A percentile compares a stretch with the other conserved stretches of the same genome.
These are phyloP conservation scores for Pythium brachiatum DNA, from an alignment of 352 stramenopile genomes.

Conservation along the genomic window DNA sequence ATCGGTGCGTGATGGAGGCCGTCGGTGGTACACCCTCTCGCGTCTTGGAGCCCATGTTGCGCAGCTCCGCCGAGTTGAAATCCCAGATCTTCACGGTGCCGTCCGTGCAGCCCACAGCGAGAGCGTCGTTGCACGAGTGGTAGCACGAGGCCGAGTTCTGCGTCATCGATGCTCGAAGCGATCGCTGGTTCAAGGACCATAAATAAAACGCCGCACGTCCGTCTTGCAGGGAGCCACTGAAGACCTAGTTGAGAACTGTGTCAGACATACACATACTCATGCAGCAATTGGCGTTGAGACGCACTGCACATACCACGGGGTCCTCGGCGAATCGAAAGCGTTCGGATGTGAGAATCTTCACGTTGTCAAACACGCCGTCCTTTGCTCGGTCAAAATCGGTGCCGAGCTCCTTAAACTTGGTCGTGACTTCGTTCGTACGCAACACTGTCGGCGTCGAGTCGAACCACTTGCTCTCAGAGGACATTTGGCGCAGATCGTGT, in stretches of 20 bases:
- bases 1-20: slow-evolving; percentile 73
- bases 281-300: not conserved
- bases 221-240: slow-evolving; percentile 71
- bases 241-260: slow-evolving; percentile 32
- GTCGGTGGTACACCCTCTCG: slow-evolving; percentile 58
- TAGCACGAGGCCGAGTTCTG: slow-evolving; percentile 72
- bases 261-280: not conserved
- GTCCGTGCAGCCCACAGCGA: slow-evolving; percentile 74
- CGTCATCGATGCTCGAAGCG: slow-evolving; percentile 59
- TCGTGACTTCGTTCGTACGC: slow-evolving; percentile 38
- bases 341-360: slow-evolving; percentile 58
- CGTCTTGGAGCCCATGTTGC: slow-evolving; percentile 41
- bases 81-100: slow-evolving; percentile 84
- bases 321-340: slow-evolving; percentile 56
- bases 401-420: slow-evolving; percentile 40
- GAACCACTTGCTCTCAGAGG: slow-evolving; percentile 69
- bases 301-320: slow-evolving; percentile 44
- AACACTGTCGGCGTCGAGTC: slow-evolving; percentile 40
- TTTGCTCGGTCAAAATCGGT: slow-evolving; percentile 55
- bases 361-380: slow-evolving; percentile 56
- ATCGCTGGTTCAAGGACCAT: slow-evolving; percentile 76
- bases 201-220: slow-evolving; percentile 82
- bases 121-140: slow-evolving; percentile 75
- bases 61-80: slow-evolving; percentile 59
- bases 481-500: slow-evolving; percentile 76